A percentile compares a stretch with the other conserved stretches of the same genome.
Conservation (phyloP, 2,329 filamentous ascomycete species). For the Penicillium vulpinum region DNA sequence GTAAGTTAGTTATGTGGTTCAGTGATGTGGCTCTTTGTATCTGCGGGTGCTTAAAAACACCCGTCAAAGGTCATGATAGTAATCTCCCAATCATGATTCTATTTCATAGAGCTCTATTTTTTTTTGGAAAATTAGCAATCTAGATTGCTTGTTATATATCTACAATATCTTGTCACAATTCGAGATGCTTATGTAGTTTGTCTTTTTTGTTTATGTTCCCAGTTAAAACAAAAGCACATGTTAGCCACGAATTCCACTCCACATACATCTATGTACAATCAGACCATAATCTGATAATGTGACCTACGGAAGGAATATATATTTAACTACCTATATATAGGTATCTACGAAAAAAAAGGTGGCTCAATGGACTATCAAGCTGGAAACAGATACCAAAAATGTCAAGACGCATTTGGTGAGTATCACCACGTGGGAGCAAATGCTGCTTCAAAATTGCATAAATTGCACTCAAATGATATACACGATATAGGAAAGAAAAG, state of each 20-base stretch:
- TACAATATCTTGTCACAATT: not conserved
- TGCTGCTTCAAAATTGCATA: constrained; percentile 35
- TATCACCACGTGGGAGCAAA: constrained; percentile 1
- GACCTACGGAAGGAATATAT: not conserved
- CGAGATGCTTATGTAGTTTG: not conserved
- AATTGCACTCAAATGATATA: constrained; percentile 42
- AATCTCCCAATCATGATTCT: not conserved
- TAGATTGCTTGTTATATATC: not conserved
- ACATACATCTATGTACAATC: not conserved
- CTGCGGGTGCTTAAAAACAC: not conserved
- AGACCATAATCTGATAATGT: too few species aligned
- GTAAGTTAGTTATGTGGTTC: not conserved
- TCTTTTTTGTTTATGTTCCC: not conserved
- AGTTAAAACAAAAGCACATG: not conserved
- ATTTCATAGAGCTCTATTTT: not conserved
- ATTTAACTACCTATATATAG: not conserved
- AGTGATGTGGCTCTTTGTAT: constrained; percentile 6
- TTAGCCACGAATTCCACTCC: not conserved
- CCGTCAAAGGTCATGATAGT: not conserved
- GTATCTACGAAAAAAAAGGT: not conserved
- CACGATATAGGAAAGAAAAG: constrained; percentile 40
- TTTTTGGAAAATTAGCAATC: not conserved
- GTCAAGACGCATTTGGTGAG: not conserved
- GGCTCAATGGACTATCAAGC: not conserved
- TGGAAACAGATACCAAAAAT: not conserved